Percentiles rank a stretch among this genome's conserved stretches.
These are phyloP conservation scores for Croton setiger DNA, from an alignment of 441 rosid species.

Conservation along the genomic window DNA sequence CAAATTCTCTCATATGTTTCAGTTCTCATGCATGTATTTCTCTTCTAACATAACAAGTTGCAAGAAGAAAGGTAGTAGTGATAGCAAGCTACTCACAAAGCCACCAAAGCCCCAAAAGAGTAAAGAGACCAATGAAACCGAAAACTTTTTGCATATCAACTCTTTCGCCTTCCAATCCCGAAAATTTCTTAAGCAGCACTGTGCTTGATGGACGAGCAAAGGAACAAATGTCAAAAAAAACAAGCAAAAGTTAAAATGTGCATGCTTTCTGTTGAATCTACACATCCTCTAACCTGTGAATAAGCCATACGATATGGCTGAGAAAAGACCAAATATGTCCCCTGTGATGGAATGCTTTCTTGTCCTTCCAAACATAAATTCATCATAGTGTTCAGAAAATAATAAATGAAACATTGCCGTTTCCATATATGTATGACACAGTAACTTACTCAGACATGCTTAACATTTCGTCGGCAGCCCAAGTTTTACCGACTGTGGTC, in stretches of 20 bases:
- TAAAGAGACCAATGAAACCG: constrained; percentile 56
- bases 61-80: neutral
- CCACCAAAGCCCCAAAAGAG: constrained; percentile 67
- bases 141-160: constrained; percentile 52
- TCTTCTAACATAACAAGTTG: neutral
- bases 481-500: constrained; percentile 63
- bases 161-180: constrained; percentile 53
- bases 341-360: constrained; percentile 47
- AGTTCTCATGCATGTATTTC: constrained; percentile 12
- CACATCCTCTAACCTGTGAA: constrained; percentile 42
- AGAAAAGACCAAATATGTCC: constrained; percentile 49
- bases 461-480: constrained; percentile 49
- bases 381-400: neutral
- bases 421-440: neutral
- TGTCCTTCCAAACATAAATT: constrained; percentile 29
- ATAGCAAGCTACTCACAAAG: constrained; percentile 38
- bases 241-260: constrained; percentile 1
- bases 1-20: neutral
- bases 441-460: constrained; percentile 41
- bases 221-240: constrained; percentile 9
- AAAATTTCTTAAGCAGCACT: constrained; percentile 55
- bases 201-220: constrained; percentile 18
- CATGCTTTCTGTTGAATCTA: neutral
- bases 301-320: constrained; percentile 51
- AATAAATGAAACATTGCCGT: neutral